Evolutionary conservation across 1,284 basidiomycete species (phyloP).

Genomic region (Gomphus bonarii): DNA sequence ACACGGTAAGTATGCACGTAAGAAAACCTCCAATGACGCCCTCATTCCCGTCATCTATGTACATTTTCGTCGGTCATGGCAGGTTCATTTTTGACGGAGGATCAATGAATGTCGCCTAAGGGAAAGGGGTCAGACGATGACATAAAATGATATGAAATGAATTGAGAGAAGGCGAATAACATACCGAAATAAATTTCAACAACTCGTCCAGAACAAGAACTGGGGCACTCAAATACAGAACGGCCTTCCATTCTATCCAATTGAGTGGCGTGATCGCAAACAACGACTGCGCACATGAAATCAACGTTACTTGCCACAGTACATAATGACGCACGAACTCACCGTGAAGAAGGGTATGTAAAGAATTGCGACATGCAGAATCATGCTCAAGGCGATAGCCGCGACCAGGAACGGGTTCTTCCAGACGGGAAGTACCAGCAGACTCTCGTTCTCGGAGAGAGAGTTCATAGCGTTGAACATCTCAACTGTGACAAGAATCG

Average conservation of each 20-base stretch:
- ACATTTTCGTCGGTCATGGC: conserved; percentile 18
- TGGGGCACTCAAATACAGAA: conserved; percentile 80
- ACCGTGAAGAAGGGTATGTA: conserved; percentile 93
- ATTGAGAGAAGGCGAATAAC: conserved; percentile 18
- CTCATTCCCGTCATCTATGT: not conserved
- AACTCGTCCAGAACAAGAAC: conserved; percentile 88
- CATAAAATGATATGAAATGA: not conserved
- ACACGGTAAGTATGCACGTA: not conserved
- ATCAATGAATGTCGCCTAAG: conserved; percentile 33
- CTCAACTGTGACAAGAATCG: conserved; percentile 89
- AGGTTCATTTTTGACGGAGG: conserved; percentile 38
- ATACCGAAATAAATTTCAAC: conserved; percentile 75
- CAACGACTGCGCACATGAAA: conserved; percentile 40
- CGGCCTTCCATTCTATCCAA: conserved; percentile 92
- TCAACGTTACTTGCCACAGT: conserved; percentile 8
- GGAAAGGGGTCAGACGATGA: not conserved
- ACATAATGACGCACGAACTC: conserved; percentile 23
- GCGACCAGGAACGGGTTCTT: conserved; percentile 87
- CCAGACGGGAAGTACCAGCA: conserved; percentile 85
- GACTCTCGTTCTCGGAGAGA: conserved; percentile 92
- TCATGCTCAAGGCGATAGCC: conserved; percentile 86
- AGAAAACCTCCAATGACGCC: not conserved
- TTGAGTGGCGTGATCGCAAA: conserved; percentile 92
- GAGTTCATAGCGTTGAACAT: conserved; percentile 99
- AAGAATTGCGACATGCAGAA: conserved; percentile 85